Base-by-base conservation (phyloP, 495 filamentous ascomycete genomes). In the Talaromyces thailandensis region DNA sequence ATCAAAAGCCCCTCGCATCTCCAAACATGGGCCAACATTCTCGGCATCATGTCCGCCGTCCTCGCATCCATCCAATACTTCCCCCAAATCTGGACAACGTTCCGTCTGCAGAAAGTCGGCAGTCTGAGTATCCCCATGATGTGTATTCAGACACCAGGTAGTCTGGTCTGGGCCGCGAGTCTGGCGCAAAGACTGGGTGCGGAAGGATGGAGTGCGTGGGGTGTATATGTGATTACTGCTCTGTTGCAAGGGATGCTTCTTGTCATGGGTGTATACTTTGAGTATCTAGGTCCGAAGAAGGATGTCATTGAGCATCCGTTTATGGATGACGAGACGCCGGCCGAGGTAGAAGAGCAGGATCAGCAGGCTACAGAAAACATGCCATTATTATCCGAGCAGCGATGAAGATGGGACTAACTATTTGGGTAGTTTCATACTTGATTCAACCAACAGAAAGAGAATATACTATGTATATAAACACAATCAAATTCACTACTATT, bases 111-210 rank as follows among this genome's bases (percentile, higher is more conserved):
- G 69, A 86, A 89, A 64, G 88, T 95, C 1, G 90, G 90, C 37
- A 95, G 90, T 69, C 73, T 98, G 62, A 96, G 91, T 68, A 93
- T 98, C 62, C 89, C 92, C 1, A 98, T 96, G 91, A 98, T 98
- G 94, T 88, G 88, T 70, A 96, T 98, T 50, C 94, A 98, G 72
- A 96, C 93, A 0, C 94, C 94, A 0, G 94, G 94, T 6, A 88
- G 88, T 64, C 86, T 95, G 67, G 76, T 98, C 23, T 98, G 93
- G 80, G 91, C 93, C 2, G 86, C 79, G 18, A 98, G 93, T 74
- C 73, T 98, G 32, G 89, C 88, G 18, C 86, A 83, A 11, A 83
- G 94, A 52, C 80, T 96, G 40, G 94, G 94, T 6, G 76, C 75
- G 72, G 85, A 83, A 23, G 93, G 91, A 12, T 98, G 94, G 94